phyloP scores from a whole-genome alignment of 225 moss, liverwort and hornwort species.

The Sphagnum contortum region DNA sequence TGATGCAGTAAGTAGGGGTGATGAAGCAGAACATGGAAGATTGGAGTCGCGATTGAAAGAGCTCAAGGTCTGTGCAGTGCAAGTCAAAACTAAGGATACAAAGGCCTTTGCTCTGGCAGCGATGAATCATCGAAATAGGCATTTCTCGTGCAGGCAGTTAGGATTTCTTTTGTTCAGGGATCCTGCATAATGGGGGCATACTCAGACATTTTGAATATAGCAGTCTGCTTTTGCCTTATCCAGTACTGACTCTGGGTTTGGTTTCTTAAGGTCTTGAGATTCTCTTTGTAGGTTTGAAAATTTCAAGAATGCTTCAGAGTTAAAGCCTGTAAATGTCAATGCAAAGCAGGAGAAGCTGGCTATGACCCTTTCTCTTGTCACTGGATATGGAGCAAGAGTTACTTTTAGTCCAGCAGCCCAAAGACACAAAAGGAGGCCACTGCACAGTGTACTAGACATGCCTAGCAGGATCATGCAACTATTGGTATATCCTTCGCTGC shows the following conservation, averaged over 20 bases:
- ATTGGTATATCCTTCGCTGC: no score
- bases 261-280: no score
- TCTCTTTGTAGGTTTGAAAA: constrained; percentile 63
- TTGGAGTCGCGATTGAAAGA: constrained; percentile 72
- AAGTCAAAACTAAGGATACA: constrained; percentile 83
- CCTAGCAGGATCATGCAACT: no score
- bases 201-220: no score
- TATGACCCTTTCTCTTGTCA: constrained; percentile 98
- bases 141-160: no score
- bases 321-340: constrained; percentile 88
- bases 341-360: constrained; percentile 98
- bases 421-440: constrained; percentile 51
- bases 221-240: no score
- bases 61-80: constrained; percentile 54
- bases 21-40: constrained; percentile 55
- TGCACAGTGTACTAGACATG: no score
- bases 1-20: constrained; percentile 57
- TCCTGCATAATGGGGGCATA: no score
- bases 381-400: constrained; percentile 97
- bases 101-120: constrained; percentile 93
- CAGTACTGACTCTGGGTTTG: no score
- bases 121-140: constrained; percentile 92
- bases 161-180: no score
- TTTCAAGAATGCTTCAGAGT: constrained; percentile 91
- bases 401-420: constrained; percentile 64